phyloP scores from a whole-genome alignment of 1,284 basidiomycete genomes.

The Neonothopanus nambi region DNA sequence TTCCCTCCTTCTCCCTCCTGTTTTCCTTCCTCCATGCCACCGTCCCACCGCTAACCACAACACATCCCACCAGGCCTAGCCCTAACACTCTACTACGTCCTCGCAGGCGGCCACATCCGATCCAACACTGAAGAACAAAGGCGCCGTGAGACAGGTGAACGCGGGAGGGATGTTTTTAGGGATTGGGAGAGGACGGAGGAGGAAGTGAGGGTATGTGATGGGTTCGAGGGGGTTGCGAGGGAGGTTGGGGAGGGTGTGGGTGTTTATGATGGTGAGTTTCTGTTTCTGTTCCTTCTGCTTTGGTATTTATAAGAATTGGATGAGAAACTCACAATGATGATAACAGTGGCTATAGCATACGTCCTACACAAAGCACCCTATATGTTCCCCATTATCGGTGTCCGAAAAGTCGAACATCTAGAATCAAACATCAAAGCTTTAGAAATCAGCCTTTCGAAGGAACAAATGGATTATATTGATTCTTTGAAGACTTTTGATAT shows the following conservation, averaged over 20 bases:
- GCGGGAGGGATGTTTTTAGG: background rate
- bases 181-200: conserved; percentile 1
- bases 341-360: conserved; percentile 10
- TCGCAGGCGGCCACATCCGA: conserved; percentile 9
- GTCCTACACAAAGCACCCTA: conserved; percentile 13
- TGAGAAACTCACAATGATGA: too few species aligned
- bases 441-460: conserved; percentile 6
- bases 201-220: conserved; percentile 11
- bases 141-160: conserved; percentile 5
- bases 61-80: conserved; percentile 1
- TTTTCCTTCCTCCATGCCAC: background rate
- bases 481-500: conserved; percentile 5
- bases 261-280: background rate
- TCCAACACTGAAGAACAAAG: conserved; percentile 7
- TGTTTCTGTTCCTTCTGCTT: background rate
- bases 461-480: conserved; percentile 7
- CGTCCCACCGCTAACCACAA: too few species aligned
- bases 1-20: background rate
- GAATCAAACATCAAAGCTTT: conserved; percentile 10
- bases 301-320: too few species aligned
- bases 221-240: conserved; percentile 6
- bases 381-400: conserved; percentile 9
- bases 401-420: conserved; percentile 10
- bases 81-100: conserved; percentile 7
- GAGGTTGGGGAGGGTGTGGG: conserved; percentile 8